Evolutionary conservation across 495 filamentous ascomycete species (phyloP).

Genomic region (Astrocystis sublimbata): DNA sequence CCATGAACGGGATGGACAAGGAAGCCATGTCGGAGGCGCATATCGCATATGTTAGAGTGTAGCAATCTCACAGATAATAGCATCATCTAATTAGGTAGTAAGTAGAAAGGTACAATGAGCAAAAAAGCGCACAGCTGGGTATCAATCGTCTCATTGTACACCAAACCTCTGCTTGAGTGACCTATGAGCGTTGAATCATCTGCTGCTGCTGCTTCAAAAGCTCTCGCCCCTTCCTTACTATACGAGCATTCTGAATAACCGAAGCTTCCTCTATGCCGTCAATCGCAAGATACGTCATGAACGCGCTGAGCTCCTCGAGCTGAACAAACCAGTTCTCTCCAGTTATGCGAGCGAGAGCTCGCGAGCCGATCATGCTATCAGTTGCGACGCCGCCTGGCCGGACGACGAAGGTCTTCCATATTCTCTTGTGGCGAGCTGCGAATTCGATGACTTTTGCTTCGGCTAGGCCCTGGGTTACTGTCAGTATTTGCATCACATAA

Average conservation of each 20-base stretch:
- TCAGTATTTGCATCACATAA: background rate
- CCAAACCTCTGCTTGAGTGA: too few relatives aligned
- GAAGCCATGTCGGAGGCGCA: too few relatives aligned
- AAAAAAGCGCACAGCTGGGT: too few relatives aligned
- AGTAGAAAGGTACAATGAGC: too few relatives aligned
- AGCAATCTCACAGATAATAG: too few relatives aligned
- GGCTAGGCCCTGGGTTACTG: conserved; percentile 6
- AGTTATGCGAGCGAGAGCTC: background rate
- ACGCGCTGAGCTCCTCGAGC: conserved; percentile 18
- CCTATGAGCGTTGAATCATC: too few relatives aligned
- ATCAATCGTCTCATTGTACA: too few relatives aligned
- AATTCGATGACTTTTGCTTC: conserved; percentile 18
- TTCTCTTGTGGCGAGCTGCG: background rate
- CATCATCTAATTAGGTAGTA: too few relatives aligned
- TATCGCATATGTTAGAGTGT: too few relatives aligned
- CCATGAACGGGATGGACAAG: too few relatives aligned
- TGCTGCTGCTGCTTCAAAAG: conserved; percentile 11
- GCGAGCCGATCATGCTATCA: background rate
- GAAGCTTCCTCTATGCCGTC: conserved; percentile 15
- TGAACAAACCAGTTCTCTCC: conserved; percentile 14
- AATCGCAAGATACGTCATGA: conserved; percentile 19
- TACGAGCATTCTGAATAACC: conserved; percentile 18
- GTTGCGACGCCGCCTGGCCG: conserved; percentile 16
- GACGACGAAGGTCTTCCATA: conserved; percentile 16
- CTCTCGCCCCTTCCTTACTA: conserved; percentile 19